Evolutionary conservation across 495 filamentous ascomycete genomes (phyloP).

Genomic region (Penicillium bialowiezense): DNA sequence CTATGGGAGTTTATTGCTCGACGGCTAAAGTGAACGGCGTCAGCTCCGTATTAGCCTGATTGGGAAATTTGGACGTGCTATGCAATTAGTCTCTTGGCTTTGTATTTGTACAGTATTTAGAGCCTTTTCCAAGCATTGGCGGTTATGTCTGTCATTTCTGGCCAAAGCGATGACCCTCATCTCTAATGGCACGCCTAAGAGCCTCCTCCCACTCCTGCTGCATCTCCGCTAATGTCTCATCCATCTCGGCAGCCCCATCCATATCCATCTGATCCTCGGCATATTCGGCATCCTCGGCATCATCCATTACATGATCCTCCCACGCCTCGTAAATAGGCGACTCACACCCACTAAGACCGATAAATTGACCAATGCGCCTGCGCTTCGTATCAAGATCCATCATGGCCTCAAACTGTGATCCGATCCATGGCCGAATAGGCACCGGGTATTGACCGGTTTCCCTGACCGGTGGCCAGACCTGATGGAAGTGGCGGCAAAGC

Average conservation of each 20-base stretch:
- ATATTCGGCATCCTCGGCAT: too few species aligned
- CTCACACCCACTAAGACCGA: conserved; percentile 64
- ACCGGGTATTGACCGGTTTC: conserved; percentile 63
- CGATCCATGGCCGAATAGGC: conserved; percentile 41
- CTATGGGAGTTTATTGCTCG: not conserved
- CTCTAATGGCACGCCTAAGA: conserved; percentile 26
- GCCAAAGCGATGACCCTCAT: conserved; percentile 4
- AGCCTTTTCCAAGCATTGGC: too few species aligned
- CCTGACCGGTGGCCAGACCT: conserved; percentile 52
- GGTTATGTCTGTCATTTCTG: not conserved
- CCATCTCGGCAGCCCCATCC: not conserved
- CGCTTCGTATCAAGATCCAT: conserved; percentile 57
- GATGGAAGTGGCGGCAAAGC: conserved; percentile 74
- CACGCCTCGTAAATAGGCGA: conserved; percentile 29
- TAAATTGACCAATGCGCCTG: conserved; percentile 60
- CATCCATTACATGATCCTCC: too few species aligned
- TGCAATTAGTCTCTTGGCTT: too few species aligned
- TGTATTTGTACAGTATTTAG: too few species aligned
- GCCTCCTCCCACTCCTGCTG: conserved; percentile 28
- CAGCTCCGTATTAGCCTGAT: not conserved
- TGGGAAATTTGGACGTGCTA: not conserved
- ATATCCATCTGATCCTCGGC: not conserved
- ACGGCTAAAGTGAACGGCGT: conserved; percentile 4
- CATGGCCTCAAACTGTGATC: conserved; percentile 16
- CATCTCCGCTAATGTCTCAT: conserved; percentile 17